These are phyloP conservation scores for Pestalotiopsis sp. DNA, from an alignment of 2,329 filamentous ascomycete genomes.

Conservation along the genomic window DNA sequence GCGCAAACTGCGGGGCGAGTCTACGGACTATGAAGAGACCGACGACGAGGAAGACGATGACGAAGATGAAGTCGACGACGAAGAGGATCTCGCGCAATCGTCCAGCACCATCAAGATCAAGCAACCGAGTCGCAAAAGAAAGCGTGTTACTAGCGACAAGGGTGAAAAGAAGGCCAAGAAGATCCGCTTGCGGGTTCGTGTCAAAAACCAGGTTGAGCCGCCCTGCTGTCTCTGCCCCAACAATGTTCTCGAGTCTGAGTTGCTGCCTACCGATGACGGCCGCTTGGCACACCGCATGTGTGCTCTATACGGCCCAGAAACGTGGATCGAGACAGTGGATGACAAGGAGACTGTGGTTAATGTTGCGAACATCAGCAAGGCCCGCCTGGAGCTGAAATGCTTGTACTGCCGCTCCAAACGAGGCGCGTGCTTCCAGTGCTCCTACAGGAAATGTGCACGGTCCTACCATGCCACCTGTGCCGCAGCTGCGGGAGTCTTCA, in stretches of 20 bases:
- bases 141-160: slow-evolving; percentile 48
- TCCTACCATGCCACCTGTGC: slow-evolving; percentile 96
- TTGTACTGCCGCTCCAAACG: slow-evolving; percentile 92
- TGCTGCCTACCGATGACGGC: slow-evolving; percentile 87
- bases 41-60: slow-evolving; percentile 71
- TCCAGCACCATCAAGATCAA: slow-evolving; percentile 72
- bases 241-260: slow-evolving; percentile 76
- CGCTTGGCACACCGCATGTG: slow-evolving; percentile 86
- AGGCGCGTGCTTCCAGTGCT: slow-evolving; percentile 97
- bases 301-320: slow-evolving; percentile 89
- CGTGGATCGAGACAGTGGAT: slow-evolving; percentile 74
- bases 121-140: slow-evolving; percentile 65
- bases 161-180: slow-evolving; percentile 71
- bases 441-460: slow-evolving; percentile 88
- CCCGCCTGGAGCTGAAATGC: slow-evolving; percentile 88
- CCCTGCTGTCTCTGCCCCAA: slow-evolving; percentile 94
- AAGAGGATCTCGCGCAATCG: slow-evolving; percentile 56
- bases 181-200: slow-evolving; percentile 71
- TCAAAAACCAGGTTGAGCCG: slow-evolving; percentile 71
- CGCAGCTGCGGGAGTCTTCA: slow-evolving; percentile 85
- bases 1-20: slow-evolving; percentile 87
- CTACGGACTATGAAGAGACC: slow-evolving; percentile 80
- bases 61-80: slow-evolving; percentile 63
- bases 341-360: slow-evolving; percentile 77
- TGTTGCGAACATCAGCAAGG: slow-evolving; percentile 79